Percentiles rank a stretch among this genome's conserved stretches.
Evolutionary conservation across 306 rosid species (phyloP).

Genomic region (Hippophae gyantsensis): DNA sequence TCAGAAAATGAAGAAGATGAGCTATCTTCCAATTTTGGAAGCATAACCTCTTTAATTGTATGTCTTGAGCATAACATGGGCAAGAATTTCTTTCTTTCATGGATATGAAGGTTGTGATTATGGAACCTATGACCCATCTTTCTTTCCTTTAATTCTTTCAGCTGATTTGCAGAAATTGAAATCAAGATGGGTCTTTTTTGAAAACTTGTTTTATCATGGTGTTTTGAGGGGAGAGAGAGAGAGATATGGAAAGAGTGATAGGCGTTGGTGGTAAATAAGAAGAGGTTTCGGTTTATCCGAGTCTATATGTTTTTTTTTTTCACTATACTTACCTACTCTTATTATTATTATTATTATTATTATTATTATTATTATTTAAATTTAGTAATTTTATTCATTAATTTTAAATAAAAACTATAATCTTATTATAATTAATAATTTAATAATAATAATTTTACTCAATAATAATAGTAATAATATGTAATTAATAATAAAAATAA

Average conservation of each 20-base stretch:
- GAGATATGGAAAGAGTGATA: neutral
- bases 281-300: conserved; percentile 4
- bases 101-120: conserved; percentile 15
- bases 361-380: neutral
- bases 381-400: neutral
- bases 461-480: too few species aligned
- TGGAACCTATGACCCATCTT: conserved; percentile 36
- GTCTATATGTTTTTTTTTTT: neutral
- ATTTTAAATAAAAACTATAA: too few species aligned
- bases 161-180: neutral
- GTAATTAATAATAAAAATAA: too few species aligned
- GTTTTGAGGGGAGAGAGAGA: conserved; percentile 1
- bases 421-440: too few species aligned
- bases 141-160: neutral
- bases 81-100: conserved; percentile 48
- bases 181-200: conserved; percentile 1
- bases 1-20: conserved; percentile 15
- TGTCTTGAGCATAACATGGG: conserved; percentile 82
- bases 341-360: too few species aligned
- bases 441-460: too few species aligned
- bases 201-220: neutral
- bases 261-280: neutral
- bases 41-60: conserved; percentile 25
- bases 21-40: conserved; percentile 27
- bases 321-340: too few species aligned